Evolutionary conservation across 306 rosid species (phyloP).

Genomic region (Fragaria vesca): DNA sequence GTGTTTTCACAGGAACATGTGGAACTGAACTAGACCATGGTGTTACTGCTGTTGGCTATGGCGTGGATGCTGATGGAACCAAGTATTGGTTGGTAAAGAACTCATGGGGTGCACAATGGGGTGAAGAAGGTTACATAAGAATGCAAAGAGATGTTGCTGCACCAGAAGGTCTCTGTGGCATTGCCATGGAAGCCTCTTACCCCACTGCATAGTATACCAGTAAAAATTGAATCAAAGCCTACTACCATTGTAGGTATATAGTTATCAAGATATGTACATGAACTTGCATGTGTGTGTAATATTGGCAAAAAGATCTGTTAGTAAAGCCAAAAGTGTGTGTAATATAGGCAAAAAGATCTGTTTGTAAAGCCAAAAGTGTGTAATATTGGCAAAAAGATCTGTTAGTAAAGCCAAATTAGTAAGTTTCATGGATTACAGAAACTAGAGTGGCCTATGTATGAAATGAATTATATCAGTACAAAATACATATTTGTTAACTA

Average conservation of each 20-base stretch:
- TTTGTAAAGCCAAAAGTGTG: too few species aligned
- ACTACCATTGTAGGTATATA: background rate
- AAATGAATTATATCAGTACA: too few species aligned
- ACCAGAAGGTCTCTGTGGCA: background rate
- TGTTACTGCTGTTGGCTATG: slow-evolving; percentile 47
- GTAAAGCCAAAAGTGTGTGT: too few species aligned
- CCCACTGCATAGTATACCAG: background rate
- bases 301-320: too few species aligned
- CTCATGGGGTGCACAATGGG: slow-evolving; percentile 13
- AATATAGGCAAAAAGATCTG: too few species aligned
- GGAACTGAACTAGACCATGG: slow-evolving; percentile 40
- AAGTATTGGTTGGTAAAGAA: slow-evolving; percentile 32
- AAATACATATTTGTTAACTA: too few species aligned
- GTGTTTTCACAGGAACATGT: slow-evolving; percentile 40
- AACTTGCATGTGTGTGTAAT: background rate
- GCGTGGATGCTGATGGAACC: slow-evolving; percentile 26
- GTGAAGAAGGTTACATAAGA: slow-evolving; percentile 7
- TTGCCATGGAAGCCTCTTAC: slow-evolving; percentile 7
- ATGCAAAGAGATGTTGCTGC: background rate
- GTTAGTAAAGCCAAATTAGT: too few species aligned
- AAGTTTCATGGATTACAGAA: too few species aligned
- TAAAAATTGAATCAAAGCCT: background rate
- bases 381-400: too few species aligned
- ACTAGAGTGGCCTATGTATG: too few species aligned
- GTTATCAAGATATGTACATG: background rate